Conservation (phyloP, 352 stramenopile species). For the Globisporangium alternatum region DNA sequence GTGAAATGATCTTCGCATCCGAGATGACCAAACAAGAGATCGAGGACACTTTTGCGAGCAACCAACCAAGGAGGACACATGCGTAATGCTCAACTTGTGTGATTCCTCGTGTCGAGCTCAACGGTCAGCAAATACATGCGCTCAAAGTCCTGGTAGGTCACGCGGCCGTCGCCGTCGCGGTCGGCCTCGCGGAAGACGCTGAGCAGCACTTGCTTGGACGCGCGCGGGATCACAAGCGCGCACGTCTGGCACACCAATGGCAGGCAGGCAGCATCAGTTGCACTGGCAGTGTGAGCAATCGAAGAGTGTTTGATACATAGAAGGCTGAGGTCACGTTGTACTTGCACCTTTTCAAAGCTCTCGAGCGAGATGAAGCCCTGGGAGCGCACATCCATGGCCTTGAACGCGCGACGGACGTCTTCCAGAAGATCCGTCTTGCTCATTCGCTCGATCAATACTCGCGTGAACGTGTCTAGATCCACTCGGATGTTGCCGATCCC, state of each 20-base stretch:
- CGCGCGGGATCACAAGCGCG: constrained; percentile 32
- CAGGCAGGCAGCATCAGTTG: background rate
- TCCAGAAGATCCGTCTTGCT: constrained; percentile 50
- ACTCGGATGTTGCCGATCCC: constrained; percentile 23
- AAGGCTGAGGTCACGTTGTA: no score
- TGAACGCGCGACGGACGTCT: constrained; percentile 53
- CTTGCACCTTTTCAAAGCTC: constrained; percentile 43
- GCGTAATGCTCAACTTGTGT: background rate
- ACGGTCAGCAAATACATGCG: constrained; percentile 6
- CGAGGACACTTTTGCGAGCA: no score
- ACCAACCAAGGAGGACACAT: no score
- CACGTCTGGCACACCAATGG: constrained; percentile 24
- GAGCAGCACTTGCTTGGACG: constrained; percentile 30
- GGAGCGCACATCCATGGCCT: constrained; percentile 54
- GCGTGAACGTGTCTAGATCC: constrained; percentile 22
- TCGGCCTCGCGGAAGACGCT: constrained; percentile 52
- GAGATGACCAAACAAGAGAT: no score
- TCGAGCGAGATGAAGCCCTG: constrained; percentile 63
- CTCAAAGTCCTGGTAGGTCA: constrained; percentile 21
- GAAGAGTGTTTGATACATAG: background rate
- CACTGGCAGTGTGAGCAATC: background rate
- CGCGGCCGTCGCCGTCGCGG: constrained; percentile 42
- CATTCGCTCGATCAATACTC: constrained; percentile 33
- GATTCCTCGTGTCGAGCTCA: background rate
- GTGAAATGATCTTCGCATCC: no score